Evolutionary conservation across 176 grass and related monocot genomes (phyloP), one percentile per base, ranked within the genome.

Genomic region (Tillandsia fasciculata): DNA sequence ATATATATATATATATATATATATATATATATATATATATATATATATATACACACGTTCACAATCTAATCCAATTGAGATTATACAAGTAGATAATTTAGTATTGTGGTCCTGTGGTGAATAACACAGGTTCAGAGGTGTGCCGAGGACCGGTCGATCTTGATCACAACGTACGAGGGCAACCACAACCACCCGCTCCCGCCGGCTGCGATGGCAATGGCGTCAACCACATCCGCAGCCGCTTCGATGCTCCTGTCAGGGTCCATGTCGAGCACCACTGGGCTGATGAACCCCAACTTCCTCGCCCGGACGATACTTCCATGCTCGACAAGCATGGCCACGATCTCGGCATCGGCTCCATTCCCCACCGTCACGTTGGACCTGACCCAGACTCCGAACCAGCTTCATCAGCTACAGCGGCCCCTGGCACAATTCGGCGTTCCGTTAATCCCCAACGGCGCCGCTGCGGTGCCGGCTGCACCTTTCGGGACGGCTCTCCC

Each of bases 351-450:
- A 1, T 97, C 93, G 3, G 93, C 93, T 11, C 86, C 93, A 0
- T 97, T 97, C 71, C 93, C 89, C 11, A 97, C 93, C 2, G 86
- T 97, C 29, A 97, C 89, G 53, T 79, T 97, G 76, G 93, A 97
- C 70, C 89, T 97, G 76, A 97, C 93, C 8, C 76, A 87, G 11
- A 78, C 65, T 2, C 76, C 85, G 24, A 87, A 84, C 51, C 79
- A 82, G 9, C 11, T 80, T 51, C 90, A 82, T 49, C 77, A 86
- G 53, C 86, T 81, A 0, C 75, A 79, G 23, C 69, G 58, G 0
- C 61, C 57, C 2, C 48, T 52, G 0, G 61, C 52, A 26, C 91
- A 85, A 15, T 86, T 91, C 77, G 80, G 86, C 3, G 64, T 89
- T 14, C 86, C 85, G 0, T 27, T 72, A 2, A 63, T 65, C 9